These are phyloP conservation scores for Nicotiana undulata DNA, from an alignment of 257 asterid genomes.

Conservation along the genomic window DNA sequence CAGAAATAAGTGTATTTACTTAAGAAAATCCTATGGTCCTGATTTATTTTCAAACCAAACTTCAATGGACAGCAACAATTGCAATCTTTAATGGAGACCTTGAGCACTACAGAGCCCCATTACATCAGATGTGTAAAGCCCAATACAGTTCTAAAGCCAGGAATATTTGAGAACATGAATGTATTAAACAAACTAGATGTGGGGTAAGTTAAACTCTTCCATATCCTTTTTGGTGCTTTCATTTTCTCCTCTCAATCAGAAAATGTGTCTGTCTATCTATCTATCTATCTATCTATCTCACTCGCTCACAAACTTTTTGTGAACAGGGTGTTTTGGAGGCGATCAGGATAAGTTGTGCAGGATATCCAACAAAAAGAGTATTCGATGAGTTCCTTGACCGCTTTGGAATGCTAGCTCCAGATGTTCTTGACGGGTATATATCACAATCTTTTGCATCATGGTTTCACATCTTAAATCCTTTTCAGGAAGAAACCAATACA, in stretches of 20 bases:
- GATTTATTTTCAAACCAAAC: constrained; percentile 1
- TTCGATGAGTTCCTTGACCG: constrained; percentile 94
- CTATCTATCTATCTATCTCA: constrained; percentile 5
- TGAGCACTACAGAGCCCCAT: constrained; percentile 91
- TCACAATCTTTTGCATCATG: constrained; percentile 4
- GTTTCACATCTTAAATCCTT: constrained; percentile 3
- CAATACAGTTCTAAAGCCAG: constrained; percentile 81
- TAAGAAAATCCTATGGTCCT: constrained; percentile 14
- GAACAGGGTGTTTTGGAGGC: constrained; percentile 94
- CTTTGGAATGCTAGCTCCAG: constrained; percentile 83
- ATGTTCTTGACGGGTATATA: constrained; percentile 70
- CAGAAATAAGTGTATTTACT: neutral
- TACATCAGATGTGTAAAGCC: constrained; percentile 98
- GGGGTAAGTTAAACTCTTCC: constrained; percentile 57
- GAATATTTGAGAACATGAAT: constrained; percentile 80
- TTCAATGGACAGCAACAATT: constrained; percentile 73
- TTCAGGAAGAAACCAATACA: constrained; percentile 5
- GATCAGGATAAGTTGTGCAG: constrained; percentile 94
- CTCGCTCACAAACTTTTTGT: constrained; percentile 11
- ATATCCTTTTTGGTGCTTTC: neutral
- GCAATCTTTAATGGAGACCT: constrained; percentile 87
- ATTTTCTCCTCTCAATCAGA: neutral
- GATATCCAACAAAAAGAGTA: constrained; percentile 89
- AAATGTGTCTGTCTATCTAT: constrained; percentile 1
- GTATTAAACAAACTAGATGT: constrained; percentile 88